Evolutionary conservation across 192 early-diverging fungal genomes (phyloP), one percentile per base, ranked within the genome.

Genomic region (Coemansia sp.): DNA sequence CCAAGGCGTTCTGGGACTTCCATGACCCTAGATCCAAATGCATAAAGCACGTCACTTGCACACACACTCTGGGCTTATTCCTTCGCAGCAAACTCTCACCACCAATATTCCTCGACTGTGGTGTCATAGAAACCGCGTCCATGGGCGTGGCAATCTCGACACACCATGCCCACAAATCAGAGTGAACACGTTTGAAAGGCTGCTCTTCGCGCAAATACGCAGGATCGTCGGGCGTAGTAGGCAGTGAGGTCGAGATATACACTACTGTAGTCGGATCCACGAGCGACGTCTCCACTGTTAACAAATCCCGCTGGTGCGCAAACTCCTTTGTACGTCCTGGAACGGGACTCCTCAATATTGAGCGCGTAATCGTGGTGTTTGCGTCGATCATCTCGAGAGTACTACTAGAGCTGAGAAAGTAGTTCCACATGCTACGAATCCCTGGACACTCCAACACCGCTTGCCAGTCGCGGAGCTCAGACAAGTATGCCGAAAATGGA

Each of bases 381-480:
- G 71, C 65, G 46, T 84, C 82, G 34, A 79, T 71, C 82, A 84
- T 84, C 33, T 84, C 82, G 3, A 84, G 65, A 36, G 71, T 70
- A 0, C 63, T 68, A 58, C 82, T 76, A 7, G 49, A 41, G 47
- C 68, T 43, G 4, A 84, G 24, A 63, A 74, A 84, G 53, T 84
- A 74, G 77, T 84, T 84, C 82, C 82, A 84, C 58, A 64, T 40
- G 34, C 65, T 67, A n/a, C 82, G 82, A 38, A 84, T 62, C 20
- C 78, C 82, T 1, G 82, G 82, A 44, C 82, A 74, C 60, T 84
- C 82, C 33, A 84, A 64, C 18, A 79, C 74, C 3, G 77, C 77
- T 66, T 84, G 82, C 82, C 82, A 84, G 71, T 84, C 82, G 50
- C 82, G 82, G 50, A 84, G 78, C 44, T 84, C 82, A 2, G 78